Evolutionary conservation across 2,329 filamentous ascomycete species (phyloP), one percentile per base, ranked within the genome.

Genomic region (Bimuria novae-zelandiae): DNA sequence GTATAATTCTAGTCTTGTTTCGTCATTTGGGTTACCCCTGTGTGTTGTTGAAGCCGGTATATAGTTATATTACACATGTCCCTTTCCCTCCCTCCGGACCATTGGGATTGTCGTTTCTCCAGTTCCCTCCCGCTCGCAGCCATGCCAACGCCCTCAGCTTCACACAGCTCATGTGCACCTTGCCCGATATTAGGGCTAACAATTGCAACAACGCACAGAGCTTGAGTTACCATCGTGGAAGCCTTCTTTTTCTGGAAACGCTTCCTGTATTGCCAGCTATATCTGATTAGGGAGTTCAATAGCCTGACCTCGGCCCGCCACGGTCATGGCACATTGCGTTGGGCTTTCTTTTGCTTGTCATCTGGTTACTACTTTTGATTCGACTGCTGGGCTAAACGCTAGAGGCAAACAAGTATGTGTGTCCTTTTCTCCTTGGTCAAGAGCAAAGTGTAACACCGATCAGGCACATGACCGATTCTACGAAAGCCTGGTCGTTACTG

Each of bases 1-100:
- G 67, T 72, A 72, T 65, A 72, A 66, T 68, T 64, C 56, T 54
- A 59, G 65, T 41, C 30, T 32, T 30, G 14, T 41, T 43, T 12
- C 29, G 51, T 45, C 45, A 46, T 49, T 51, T 62, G 60, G 54
- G 61, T 60, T 62, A 43, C 59, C 56, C 48, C 53, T 59, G 58
- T 58, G 54, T 65, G 45, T 49, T 62, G 54, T 61, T 52, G 61
- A 54, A 45, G 56, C 51, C 48, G 52, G 57, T 65, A 67, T 54
- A 68, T 47, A 19, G 33, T 8, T 59, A 63, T 45, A 48, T 54
- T 59, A 51, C 43, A 46, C 49, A 50, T 41, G 14, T 17, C n/a
- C 33, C 46, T 39, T 17, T 23, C 17, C 22, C 37, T 36, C 10
- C 25, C 46, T 42, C 22, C 29, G 48, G 16, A 16, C 27, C 29